Percentiles rank a stretch among this genome's conserved stretches.
Conservation (phyloP, 306 rosid species). For the Alnus rubra region DNA sequence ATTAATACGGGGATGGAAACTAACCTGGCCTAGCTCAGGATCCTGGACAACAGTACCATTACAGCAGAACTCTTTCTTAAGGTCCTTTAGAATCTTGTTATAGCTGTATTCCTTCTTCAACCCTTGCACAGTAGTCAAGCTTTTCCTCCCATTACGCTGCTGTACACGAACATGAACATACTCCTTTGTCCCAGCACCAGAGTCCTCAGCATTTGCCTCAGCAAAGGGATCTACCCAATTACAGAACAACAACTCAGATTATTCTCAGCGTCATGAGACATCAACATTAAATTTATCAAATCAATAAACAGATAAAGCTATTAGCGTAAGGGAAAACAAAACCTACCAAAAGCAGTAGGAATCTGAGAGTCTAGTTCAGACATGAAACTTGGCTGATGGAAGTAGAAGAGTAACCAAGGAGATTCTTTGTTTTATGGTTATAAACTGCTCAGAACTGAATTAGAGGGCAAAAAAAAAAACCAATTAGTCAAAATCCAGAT, state of each 20-base stretch:
- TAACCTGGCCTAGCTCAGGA: conserved; percentile 64
- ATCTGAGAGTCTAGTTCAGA: conserved; percentile 45
- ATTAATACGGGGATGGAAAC: conserved; percentile 14
- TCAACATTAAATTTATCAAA: neutral
- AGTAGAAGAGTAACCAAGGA: conserved; percentile 8
- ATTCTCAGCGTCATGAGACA: neutral
- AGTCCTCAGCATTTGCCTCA: conserved; percentile 67
- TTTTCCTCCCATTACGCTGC: conserved; percentile 61
- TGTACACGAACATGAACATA: conserved; percentile 58
- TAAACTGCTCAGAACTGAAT: conserved; percentile 31
- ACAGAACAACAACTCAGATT: neutral
- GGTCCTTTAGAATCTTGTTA: conserved; percentile 55
- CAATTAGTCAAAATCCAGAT: neutral
- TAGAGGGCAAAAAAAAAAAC: neutral
- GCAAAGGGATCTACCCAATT: conserved; percentile 53
- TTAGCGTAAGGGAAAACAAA: conserved; percentile 3
- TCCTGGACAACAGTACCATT: conserved; percentile 61
- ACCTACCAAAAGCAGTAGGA: conserved; percentile 49
- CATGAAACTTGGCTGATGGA: conserved; percentile 50
- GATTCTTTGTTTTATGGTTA: conserved; percentile 23
- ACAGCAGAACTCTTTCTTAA: conserved; percentile 60
- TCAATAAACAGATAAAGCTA: neutral
- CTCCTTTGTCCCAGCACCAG: conserved; percentile 56
- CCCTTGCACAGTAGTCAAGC: conserved; percentile 61
- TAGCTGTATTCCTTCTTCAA: conserved; percentile 57